A percentile compares a stretch with the other conserved stretches of the same genome.
phyloP scores from a whole-genome alignment of 176 grass and related monocot species.

The Bolboschoenus planiculmis region DNA sequence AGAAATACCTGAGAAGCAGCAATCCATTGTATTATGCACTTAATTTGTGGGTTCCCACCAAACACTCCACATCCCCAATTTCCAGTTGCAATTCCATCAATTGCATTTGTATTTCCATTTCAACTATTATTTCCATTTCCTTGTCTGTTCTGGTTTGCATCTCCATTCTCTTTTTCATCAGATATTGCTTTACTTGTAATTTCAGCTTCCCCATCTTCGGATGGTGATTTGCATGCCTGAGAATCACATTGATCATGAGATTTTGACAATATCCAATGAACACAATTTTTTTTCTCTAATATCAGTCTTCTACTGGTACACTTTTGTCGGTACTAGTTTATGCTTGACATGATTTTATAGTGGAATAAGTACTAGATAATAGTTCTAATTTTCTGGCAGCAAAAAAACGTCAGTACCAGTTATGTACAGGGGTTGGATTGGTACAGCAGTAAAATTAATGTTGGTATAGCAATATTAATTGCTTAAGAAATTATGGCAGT shows the following conservation, averaged over 20 bases:
- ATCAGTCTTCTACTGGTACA: not conserved
- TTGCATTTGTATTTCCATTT: not conserved
- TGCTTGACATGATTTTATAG: not conserved
- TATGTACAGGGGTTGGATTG: not conserved
- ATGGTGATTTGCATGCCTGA: not conserved
- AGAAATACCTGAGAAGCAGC: conserved; percentile 73
- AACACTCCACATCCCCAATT: conserved; percentile 95
- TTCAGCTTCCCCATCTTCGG: conserved; percentile 1
- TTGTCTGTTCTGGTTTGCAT: not conserved
- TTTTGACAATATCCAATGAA: not conserved
- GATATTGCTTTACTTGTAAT: not conserved
- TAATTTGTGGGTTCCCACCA: conserved; percentile 82
- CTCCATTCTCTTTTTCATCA: not conserved
- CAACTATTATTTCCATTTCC: not conserved
- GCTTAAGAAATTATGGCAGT: not conserved
- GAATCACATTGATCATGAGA: not conserved
- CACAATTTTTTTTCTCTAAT: not conserved
- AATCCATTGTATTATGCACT: conserved; percentile 90
- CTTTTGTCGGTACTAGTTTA: not conserved
- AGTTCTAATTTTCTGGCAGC: not conserved
- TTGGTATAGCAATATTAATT: not conserved
- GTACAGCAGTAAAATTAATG: not conserved
- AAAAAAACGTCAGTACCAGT: not conserved
- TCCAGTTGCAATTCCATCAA: conserved; percentile 77
- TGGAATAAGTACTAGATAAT: not conserved